Conservation (phyloP, 2,329 filamentous ascomycete species). For the Penicillium psychrosexuale region DNA sequence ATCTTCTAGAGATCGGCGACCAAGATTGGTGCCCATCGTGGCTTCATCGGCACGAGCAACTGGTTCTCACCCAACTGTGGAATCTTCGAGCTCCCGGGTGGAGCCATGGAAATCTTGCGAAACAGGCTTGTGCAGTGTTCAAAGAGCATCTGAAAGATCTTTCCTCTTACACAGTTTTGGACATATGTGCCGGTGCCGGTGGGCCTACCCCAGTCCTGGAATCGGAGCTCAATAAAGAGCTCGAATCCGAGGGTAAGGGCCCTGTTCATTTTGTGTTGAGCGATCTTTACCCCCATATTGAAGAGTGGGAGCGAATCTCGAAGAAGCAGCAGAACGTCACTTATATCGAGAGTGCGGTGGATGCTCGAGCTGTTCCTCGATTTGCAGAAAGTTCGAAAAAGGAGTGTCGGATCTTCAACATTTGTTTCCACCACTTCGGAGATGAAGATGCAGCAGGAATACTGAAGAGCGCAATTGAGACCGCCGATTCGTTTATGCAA, state of each 20-base stretch:
- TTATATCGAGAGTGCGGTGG: constrained; percentile 60
- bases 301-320: constrained; percentile 57
- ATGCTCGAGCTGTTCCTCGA: constrained; percentile 50
- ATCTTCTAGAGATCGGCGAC: constrained; percentile 67
- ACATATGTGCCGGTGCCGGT: constrained; percentile 73
- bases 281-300: constrained; percentile 62
- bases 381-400: constrained; percentile 47
- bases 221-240: constrained; percentile 52
- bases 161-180: constrained; percentile 61
- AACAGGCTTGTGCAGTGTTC: constrained; percentile 15
- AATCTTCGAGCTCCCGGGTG: constrained; percentile 17
- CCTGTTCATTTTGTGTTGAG: constrained; percentile 61
- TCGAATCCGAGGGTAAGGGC: constrained; percentile 17
- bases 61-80: constrained; percentile 25
- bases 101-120: constrained; percentile 14
- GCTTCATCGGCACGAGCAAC: constrained; percentile 53
- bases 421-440: constrained; percentile 75
- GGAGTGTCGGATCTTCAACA: constrained; percentile 67
- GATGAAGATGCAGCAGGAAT: constrained; percentile 61
- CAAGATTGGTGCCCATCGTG: constrained; percentile 64
- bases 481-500: constrained; percentile 26
- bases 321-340: constrained; percentile 55
- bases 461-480: constrained; percentile 50
- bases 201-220: constrained; percentile 67
- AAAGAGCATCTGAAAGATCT: constrained; percentile 44